Percentiles rank a stretch among this genome's conserved stretches.
These are phyloP conservation scores for Trifolium repens DNA, from an alignment of 306 rosid genomes.

Conservation along the genomic window DNA sequence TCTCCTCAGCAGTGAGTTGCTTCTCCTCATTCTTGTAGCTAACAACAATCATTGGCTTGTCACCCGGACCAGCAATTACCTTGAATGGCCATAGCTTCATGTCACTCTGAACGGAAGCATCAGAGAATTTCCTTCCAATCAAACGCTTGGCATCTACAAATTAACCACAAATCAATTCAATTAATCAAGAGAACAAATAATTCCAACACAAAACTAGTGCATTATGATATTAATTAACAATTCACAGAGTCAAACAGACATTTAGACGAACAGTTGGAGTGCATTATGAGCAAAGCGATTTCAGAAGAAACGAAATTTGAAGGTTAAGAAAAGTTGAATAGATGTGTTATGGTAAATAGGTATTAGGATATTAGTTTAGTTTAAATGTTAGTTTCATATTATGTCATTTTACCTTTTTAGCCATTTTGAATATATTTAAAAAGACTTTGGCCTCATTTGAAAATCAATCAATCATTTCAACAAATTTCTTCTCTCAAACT, in stretches of 20 bases:
- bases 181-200: not conserved
- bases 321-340: no score
- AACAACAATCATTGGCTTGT: not conserved
- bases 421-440: no score
- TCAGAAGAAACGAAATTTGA: no score
- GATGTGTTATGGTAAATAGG: no score
- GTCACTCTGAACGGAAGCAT: conserved; percentile 12
- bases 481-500: no score
- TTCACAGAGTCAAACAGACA: not conserved
- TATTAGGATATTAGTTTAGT: no score
- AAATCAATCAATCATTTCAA: no score
- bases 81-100: conserved; percentile 5
- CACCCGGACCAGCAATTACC: not conserved
- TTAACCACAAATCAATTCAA: not conserved
- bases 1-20: not conserved
- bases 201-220: not conserved
- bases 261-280: not conserved
- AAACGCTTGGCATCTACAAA: not conserved
- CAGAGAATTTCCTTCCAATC: conserved; percentile 3
- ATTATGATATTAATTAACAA: no score
- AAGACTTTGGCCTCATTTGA: not conserved
- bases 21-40: not conserved
- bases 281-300: no score
- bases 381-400: no score
- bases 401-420: no score